A percentile compares a stretch with the other conserved stretches of the same genome.
phyloP scores from a whole-genome alignment of 2,329 filamentous ascomycete species.

The Penicillium sumatraense region DNA sequence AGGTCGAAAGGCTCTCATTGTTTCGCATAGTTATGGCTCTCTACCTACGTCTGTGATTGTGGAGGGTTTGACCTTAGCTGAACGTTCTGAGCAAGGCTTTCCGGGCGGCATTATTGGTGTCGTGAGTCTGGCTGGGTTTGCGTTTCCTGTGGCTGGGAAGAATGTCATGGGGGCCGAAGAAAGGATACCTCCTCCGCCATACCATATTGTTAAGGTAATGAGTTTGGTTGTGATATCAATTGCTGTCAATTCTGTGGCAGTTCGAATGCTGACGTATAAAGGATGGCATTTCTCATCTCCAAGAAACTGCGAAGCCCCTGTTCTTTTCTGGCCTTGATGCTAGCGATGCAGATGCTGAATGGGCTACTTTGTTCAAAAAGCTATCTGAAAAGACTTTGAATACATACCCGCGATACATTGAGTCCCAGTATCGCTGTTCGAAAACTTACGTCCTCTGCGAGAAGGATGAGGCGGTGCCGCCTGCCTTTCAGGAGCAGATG shows the following conservation, averaged over 20 bases:
- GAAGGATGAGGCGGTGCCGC: constrained; percentile 27
- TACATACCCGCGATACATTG: constrained; percentile 8
- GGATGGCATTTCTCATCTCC: constrained; percentile 5
- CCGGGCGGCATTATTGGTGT: constrained; percentile 11
- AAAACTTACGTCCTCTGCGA: constrained; percentile 16
- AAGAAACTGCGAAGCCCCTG: background rate
- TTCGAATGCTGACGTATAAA: background rate
- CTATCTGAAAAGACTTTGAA: constrained; percentile 7
- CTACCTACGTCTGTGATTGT: constrained; percentile 32
- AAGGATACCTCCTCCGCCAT: constrained; percentile 6
- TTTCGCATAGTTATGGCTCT: constrained; percentile 42
- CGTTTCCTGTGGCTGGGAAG: constrained; percentile 9
- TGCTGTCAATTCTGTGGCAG: background rate
- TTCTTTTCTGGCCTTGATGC: background rate
- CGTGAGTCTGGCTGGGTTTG: constrained; percentile 14
- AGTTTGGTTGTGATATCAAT: background rate
- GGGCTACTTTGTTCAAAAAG: constrained; percentile 4
- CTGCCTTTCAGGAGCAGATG: constrained; percentile 23
- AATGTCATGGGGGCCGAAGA: constrained; percentile 9
- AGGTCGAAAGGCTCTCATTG: constrained; percentile 39
- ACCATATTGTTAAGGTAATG: constrained; percentile 11
- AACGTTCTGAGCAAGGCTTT: constrained; percentile 12
- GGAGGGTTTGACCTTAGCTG: constrained; percentile 23
- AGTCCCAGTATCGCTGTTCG: constrained; percentile 7
- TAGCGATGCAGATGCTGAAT: constrained; percentile 13